These are phyloP conservation scores for Fagus sylvatica DNA, from an alignment of 306 rosid species.

Conservation along the genomic window DNA sequence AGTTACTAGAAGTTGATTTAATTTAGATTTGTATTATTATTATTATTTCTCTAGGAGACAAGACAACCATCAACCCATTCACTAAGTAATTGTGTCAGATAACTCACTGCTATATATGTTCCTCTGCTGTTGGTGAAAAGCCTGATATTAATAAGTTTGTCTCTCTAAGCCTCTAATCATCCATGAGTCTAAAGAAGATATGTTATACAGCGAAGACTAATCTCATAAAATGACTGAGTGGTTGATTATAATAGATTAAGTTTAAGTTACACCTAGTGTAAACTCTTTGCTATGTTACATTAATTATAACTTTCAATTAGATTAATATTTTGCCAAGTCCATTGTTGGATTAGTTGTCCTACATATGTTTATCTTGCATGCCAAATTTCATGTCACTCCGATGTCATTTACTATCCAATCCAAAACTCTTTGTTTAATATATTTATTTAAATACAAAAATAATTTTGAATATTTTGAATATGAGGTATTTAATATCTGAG, in stretches of 20 bases:
- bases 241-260: background rate
- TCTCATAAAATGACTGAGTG: background rate
- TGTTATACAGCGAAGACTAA: background rate
- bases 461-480: too few species aligned
- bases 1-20: background rate
- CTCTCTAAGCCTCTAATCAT: background rate
- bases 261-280: background rate
- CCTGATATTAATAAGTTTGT: background rate
- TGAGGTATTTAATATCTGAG: too few species aligned
- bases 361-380: too few species aligned
- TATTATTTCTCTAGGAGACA: background rate
- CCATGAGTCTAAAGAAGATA: background rate
- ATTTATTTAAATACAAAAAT: too few species aligned
- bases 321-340: too few species aligned
- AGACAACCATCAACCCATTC: background rate
- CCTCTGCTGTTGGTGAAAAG: background rate
- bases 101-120: background rate
- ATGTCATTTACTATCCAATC: too few species aligned
- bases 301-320: too few species aligned
- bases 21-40: background rate
- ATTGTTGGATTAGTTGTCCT: too few species aligned
- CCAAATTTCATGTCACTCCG: too few species aligned
- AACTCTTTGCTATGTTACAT: too few species aligned
- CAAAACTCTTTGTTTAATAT: too few species aligned
- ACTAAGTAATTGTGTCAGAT: background rate